A percentile compares a stretch with the other conserved stretches of the same genome.
phyloP scores from a whole-genome alignment of 257 asterid species.

The Solanum verrucosum region DNA sequence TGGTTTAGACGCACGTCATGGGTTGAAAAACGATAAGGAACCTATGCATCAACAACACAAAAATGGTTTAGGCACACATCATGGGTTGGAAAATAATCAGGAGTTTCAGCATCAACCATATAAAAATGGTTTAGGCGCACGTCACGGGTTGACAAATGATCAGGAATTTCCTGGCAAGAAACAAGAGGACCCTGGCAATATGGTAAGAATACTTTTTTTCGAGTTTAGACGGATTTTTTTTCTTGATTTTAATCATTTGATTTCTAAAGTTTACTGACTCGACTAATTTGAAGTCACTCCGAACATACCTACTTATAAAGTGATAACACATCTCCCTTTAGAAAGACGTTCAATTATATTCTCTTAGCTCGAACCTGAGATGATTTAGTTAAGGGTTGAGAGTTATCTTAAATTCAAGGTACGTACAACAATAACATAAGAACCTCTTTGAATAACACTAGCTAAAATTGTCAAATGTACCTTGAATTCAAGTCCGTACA shows the following conservation, averaged over 20 bases:
- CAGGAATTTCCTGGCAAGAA: neutral
- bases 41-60: neutral
- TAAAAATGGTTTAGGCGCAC: neutral
- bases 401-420: neutral
- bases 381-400: neutral
- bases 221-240: neutral
- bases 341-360: neutral
- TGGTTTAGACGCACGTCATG: neutral
- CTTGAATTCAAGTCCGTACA: neutral
- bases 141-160: neutral
- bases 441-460: neutral
- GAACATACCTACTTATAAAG: neutral
- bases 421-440: neutral
- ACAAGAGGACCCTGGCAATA: neutral
- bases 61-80: neutral
- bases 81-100: neutral
- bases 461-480: neutral
- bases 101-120: neutral
- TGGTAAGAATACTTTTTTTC: neutral
- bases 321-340: neutral
- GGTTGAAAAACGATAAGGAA: neutral
- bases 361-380: neutral
- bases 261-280: neutral
- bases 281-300: neutral
- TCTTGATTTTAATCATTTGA: neutral